Evolutionary conservation across 192 early-diverging fungal genomes (phyloP), one percentile per base, ranked within the genome.

Genomic region (Kickxella alabastrina): DNA sequence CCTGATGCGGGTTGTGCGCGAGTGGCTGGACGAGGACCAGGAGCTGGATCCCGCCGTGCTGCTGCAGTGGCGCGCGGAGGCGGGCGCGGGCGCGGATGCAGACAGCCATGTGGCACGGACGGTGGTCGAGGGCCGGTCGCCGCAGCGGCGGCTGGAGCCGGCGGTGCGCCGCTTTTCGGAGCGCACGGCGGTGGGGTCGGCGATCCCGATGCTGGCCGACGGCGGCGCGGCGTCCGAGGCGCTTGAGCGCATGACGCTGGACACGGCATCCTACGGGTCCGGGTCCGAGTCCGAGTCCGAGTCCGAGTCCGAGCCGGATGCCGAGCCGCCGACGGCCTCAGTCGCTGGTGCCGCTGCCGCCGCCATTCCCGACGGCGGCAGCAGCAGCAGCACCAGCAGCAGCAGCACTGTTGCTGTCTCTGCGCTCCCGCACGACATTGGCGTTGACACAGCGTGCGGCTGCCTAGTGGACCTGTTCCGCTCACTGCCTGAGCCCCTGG

Each of bases 11-110:
- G 83, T 85, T 52, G 84, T 93, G 21, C 77, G 81, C 8, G 83
- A 92, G 29, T 93, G 87, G 36, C 67, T 97, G n/a, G 90, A 94
- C 46, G 77, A 80, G 1, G 90, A 87, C 9, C 69, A 27, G 49
- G 27, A 36, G 37, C 45, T 61, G 25, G 38, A 57, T 27, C 58
- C 54, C 1, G 54, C 45, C 3, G 25, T 19, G 2, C 57, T 68
- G 28, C 36, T 66, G 49, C 57, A 68, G 22, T 62, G 59, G 47
- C 54, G 56, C 4, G 55, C 49, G 3, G 59, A 49, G 2, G 41
- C 75, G 1, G 55, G 61, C 10, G n/a, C n/a, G n/a, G n/a, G n/a
- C n/a, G 55, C 49, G 3, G 59, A 49, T 4, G 41, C 75, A 1
- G 55, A 63, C 10, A 47, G 51, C 18, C 44, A 54, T 40, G 53